Evolutionary conservation across 2,329 filamentous ascomycete species (phyloP), one percentile per base, ranked within the genome.

Genomic region (Diaporthe sp.): DNA sequence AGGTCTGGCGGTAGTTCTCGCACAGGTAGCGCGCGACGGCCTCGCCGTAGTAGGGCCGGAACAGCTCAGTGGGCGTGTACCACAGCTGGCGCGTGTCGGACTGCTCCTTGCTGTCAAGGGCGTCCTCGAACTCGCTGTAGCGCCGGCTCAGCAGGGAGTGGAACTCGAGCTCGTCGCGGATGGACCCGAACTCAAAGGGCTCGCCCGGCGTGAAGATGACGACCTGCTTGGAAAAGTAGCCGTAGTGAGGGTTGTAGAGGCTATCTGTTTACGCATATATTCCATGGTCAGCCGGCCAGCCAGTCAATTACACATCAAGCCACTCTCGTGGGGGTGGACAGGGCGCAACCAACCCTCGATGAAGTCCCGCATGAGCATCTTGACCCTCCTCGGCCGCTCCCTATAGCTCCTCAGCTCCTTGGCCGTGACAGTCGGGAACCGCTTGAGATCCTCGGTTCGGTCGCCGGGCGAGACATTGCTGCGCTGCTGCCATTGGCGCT

Each of bases 51-150:
- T 96, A 97, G 0, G 97, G 97, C 44, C 95, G 92, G 86, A 99
- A 99, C 28, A 99, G 91, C 86, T 99, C 97, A 0, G 97, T 99
- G 0, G 97, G 97, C 17, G 97, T 99, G 84, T 99, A 97, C 97
- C 97, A 99, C 61, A 99, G 89, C 86, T 99, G 97, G 13, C 97
- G 92, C 55, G 94, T 93, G 65, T 93, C 90, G n/a, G 79, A 82
- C 51, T 86, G 94, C 73, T 94, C 91, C 78, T 93, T 91, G 61
- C 89, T 90, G 83, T 99, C 97, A 75, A 99, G 90, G 31, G 88
- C 87, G 82, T 98, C 95, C 85, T 99, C 97, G 81, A 99, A 98
- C 78, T 94, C 92, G 62, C 92, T 94, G 83, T 98, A 99, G 77
- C 95, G 92, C 78, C 92, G 88, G 55, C 94, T 93, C 1, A 98